Evolutionary conservation across 78 protist species (phyloP).

Genomic region (Parvularia atlantis): DNA sequence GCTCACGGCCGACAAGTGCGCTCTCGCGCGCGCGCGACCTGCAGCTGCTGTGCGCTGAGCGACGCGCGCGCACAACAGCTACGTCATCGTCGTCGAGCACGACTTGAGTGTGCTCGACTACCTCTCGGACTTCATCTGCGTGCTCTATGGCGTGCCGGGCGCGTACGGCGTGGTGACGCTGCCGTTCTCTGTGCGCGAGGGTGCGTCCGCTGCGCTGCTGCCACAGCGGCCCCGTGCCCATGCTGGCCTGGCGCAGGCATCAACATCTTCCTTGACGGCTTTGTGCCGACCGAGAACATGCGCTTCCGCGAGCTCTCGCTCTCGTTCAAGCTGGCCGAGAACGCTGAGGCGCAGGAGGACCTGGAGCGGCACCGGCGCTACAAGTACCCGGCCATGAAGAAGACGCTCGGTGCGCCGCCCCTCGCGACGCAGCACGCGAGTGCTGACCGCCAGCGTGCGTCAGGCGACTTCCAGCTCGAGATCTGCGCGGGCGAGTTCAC

Average conservation of each 20-base stretch:
- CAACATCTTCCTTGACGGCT: constrained; percentile 97
- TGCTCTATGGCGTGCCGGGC: constrained; percentile 96
- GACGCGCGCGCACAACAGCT: no score
- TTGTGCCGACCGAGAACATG: constrained; percentile 97
- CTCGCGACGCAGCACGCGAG: not conserved
- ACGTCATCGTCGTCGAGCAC: constrained; percentile 98
- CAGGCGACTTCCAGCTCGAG: not conserved
- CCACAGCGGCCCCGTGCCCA: no score
- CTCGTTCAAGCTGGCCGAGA: constrained; percentile 60
- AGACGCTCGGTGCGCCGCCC: constrained; percentile 57
- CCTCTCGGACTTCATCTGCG: constrained; percentile 97
- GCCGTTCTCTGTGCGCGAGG: constrained; percentile 98
- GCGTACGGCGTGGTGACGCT: constrained; percentile 99
- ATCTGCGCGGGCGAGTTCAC: constrained; percentile 79
- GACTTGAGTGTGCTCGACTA: constrained; percentile 97
- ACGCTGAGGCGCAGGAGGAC: constrained; percentile 43
- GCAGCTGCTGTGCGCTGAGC: no score
- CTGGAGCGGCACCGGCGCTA: constrained; percentile 36
- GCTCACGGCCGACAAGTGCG: constrained; percentile 30
- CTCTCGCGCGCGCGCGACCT: no score
- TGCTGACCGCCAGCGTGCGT: constrained; percentile 74
- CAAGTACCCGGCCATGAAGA: constrained; percentile 92
- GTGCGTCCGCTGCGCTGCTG: no score
- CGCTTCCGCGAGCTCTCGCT: constrained; percentile 94
- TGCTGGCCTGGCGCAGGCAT: constrained; percentile 84